A percentile compares a stretch with the other conserved stretches of the same genome.
These are phyloP conservation scores for Nakazawaea populi DNA, from an alignment of 805 yeast genomes.

Conservation along the genomic window DNA sequence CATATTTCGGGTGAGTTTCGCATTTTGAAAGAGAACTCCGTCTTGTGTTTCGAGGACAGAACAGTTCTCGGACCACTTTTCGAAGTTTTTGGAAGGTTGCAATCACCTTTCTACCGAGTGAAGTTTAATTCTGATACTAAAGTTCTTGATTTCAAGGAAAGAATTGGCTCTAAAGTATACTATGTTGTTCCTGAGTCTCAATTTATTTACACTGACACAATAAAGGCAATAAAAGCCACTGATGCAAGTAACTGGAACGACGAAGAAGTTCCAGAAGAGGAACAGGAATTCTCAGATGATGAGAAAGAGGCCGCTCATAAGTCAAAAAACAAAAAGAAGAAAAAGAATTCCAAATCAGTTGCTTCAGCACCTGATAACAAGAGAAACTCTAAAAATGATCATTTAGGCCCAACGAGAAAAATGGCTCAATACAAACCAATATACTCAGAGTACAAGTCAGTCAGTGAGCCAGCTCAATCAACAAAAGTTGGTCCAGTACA, in stretches of 20 bases:
- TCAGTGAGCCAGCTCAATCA: background rate
- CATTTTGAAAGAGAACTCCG: constrained; percentile 73
- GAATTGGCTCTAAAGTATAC: constrained; percentile 53
- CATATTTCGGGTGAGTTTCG: constrained; percentile 76
- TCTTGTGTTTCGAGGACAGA: constrained; percentile 72
- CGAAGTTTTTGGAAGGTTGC: constrained; percentile 87
- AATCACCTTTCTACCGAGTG: constrained; percentile 75
- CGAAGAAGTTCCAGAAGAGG: constrained; percentile 89
- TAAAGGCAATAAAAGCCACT: constrained; percentile 72
- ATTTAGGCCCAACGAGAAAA: constrained; percentile 2
- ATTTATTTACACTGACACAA: constrained; percentile 68
- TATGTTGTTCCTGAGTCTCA: constrained; percentile 79
- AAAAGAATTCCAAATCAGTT: constrained; percentile 27
- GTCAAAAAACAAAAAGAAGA: constrained; percentile 50
- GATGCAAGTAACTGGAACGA: constrained; percentile 95
- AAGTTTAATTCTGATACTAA: constrained; percentile 51
- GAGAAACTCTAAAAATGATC: constrained; percentile 4
- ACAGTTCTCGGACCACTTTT: constrained; percentile 68
- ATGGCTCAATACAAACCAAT: constrained; percentile 2
- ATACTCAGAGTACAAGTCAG: constrained; percentile 2
- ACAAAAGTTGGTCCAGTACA: background rate
- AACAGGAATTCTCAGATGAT: constrained; percentile 93
- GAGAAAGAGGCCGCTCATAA: constrained; percentile 77
- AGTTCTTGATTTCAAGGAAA: constrained; percentile 37
- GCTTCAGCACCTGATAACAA: background rate